Evolutionary conservation across 2,329 filamentous ascomycete species (phyloP).

Genomic region (Anthostomella pinea): DNA sequence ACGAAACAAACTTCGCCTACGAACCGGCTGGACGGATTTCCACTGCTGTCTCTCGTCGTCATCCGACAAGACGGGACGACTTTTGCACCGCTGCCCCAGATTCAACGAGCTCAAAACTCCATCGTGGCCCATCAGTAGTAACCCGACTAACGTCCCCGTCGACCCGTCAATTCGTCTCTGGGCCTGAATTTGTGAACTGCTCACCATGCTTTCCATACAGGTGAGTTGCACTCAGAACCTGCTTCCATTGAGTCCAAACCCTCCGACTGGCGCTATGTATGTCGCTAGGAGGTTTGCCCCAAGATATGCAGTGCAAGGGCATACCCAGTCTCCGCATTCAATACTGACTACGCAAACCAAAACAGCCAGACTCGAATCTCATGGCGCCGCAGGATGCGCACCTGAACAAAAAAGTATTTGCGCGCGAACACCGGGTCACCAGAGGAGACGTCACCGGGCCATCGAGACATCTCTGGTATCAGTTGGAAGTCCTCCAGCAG

Average conservation of each 20-base stretch:
- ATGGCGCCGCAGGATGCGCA: slow-evolving; percentile 19
- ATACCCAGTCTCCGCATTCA: too few species aligned
- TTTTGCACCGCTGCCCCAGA: background rate
- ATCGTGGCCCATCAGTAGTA: too few species aligned
- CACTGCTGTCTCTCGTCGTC: background rate
- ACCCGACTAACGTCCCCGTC: background rate
- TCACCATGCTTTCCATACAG: slow-evolving; percentile 27
- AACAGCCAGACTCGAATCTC: slow-evolving; percentile 26
- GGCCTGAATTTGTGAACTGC: slow-evolving; percentile 2
- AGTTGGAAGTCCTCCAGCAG: slow-evolving; percentile 84
- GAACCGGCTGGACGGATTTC: slow-evolving; percentile 27
- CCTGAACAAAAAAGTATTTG: slow-evolving; percentile 19
- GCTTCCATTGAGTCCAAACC: slow-evolving; percentile 1
- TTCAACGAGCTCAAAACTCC: background rate
- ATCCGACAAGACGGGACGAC: background rate
- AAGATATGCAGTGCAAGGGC: too few species aligned
- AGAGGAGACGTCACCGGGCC: too few species aligned
- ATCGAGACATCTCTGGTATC: slow-evolving; percentile 75
- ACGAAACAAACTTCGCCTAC: slow-evolving; percentile 23
- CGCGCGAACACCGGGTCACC: slow-evolving; percentile 52
- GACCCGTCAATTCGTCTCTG: background rate
- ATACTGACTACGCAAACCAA: slow-evolving; percentile 11
- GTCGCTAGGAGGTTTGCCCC: too few species aligned
- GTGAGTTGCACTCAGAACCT: slow-evolving; percentile 17
- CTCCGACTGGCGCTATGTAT: too few species aligned